phyloP scores from a whole-genome alignment of 805 yeast species.

The Monosporozyma servazzii region DNA sequence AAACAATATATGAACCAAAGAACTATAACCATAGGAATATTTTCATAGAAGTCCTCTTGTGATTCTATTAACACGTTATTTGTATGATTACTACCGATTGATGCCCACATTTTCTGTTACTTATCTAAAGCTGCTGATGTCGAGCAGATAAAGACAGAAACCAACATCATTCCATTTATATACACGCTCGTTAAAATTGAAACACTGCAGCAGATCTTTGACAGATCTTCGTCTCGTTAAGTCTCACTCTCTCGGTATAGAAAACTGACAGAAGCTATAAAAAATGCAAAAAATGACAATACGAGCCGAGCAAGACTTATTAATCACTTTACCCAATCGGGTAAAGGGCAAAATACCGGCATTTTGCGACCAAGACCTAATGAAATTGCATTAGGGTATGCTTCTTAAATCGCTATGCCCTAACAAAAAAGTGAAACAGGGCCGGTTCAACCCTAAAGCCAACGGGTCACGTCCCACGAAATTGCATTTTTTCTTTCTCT shows the following conservation, averaged over 20 bases:
- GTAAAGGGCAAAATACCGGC: neutral
- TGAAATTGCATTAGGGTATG: neutral
- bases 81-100: neutral
- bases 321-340: neutral
- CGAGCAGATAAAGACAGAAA: no score
- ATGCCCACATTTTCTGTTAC: neutral
- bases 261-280: neutral
- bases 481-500: neutral
- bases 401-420: neutral
- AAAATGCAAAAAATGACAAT: neutral
- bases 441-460: neutral
- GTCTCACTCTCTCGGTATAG: neutral
- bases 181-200: neutral
- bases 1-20: slow-evolving; percentile 1
- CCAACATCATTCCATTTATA: no score
- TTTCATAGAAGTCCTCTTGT: neutral
- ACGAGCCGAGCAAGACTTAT: neutral
- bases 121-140: neutral
- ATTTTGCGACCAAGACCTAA: neutral
- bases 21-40: neutral
- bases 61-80: neutral
- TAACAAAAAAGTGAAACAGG: neutral
- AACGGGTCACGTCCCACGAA: neutral
- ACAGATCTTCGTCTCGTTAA: neutral
- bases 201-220: neutral